Percentiles rank a stretch among this genome's conserved stretches.
phyloP scores from a whole-genome alignment of 2,329 filamentous ascomycete genomes.

The Ophiostoma angusticollis region DNA sequence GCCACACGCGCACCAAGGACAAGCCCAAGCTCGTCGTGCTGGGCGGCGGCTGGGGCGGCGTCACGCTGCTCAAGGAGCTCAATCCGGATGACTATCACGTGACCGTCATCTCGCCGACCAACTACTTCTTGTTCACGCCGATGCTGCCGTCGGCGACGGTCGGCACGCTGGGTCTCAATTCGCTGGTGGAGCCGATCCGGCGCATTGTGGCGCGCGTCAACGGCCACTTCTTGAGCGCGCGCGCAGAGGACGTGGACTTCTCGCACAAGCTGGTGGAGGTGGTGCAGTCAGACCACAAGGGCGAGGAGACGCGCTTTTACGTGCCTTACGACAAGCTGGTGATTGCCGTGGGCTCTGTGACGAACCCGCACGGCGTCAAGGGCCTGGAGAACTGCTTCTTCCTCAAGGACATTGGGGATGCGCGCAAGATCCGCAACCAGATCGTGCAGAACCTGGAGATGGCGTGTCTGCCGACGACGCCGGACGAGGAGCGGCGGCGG shows the following conservation, averaged over 20 bases:
- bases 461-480: constrained; percentile 83
- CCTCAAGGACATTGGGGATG: constrained; percentile 89
- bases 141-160: constrained; percentile 97
- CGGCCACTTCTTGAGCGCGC: constrained; percentile 82
- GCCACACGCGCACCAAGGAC: constrained; percentile 58
- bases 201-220: constrained; percentile 64
- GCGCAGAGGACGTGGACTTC: constrained; percentile 82
- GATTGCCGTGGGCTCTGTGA: constrained; percentile 79
- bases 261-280: constrained; percentile 83
- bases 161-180: constrained; percentile 81
- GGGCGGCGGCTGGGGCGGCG: constrained; percentile 89
- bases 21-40: constrained; percentile 90
- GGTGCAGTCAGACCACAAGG: constrained; percentile 55
- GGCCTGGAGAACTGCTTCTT: constrained; percentile 90
- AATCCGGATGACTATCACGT: constrained; percentile 90
- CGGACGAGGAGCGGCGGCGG: constrained; percentile 73
- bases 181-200: constrained; percentile 83
- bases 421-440: constrained; percentile 74
- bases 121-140: constrained; percentile 96
- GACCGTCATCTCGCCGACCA: constrained; percentile 84
- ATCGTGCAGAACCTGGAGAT: constrained; percentile 82
- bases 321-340: constrained; percentile 96
- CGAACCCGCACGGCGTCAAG: constrained; percentile 91
- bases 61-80: constrained; percentile 80
- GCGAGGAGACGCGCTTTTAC: constrained; percentile 73